Percentiles rank a stretch among this genome's conserved stretches.
phyloP scores from a whole-genome alignment of 2,329 filamentous ascomycete species.

The Xylariaceae sp. region DNA sequence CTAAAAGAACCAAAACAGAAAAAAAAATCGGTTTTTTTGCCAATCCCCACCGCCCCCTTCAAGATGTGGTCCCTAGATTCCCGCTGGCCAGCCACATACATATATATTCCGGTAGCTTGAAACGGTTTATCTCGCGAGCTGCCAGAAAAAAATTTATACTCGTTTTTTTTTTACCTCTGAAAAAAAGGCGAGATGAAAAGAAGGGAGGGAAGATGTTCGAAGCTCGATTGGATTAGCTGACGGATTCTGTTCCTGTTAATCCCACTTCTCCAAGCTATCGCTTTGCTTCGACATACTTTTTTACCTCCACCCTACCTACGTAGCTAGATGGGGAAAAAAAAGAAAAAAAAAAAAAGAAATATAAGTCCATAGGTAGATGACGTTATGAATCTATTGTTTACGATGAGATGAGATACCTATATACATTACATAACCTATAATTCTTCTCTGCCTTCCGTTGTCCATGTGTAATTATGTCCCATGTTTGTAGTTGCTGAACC shows the following conservation, averaged over 20 bases:
- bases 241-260: background rate
- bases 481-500: no score
- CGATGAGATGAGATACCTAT: conserved; percentile 1
- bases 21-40: conserved; percentile 6
- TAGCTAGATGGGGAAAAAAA: no score
- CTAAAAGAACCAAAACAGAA: no score
- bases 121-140: background rate
- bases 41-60: background rate
- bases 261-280: background rate
- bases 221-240: background rate
- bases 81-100: conserved; percentile 9
- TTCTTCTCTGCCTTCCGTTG: background rate
- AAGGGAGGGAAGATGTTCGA: background rate
- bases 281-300: background rate
- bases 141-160: background rate
- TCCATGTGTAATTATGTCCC: no score
- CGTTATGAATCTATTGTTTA: conserved; percentile 21
- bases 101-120: background rate
- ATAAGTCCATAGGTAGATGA: conserved; percentile 12
- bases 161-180: background rate
- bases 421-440: background rate
- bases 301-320: background rate
- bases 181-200: background rate
- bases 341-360: no score
- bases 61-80: conserved; percentile 9